These are phyloP conservation scores for Hydnomerulius pinastri DNA, from an alignment of 768 basidiomycete species.

Conservation along the genomic window DNA sequence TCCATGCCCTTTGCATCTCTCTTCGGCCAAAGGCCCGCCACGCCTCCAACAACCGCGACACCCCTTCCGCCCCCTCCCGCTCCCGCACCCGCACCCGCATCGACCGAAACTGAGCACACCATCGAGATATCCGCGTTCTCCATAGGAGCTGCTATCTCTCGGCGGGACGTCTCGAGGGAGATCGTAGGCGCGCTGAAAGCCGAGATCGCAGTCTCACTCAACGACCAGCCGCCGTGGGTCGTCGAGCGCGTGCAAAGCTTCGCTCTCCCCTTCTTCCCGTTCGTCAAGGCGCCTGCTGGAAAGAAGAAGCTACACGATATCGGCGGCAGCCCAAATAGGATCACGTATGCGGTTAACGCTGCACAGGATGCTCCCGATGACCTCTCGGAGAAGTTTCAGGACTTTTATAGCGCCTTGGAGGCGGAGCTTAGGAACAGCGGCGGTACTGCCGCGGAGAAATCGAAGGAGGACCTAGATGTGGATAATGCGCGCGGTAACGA, in stretches of 20 bases:
- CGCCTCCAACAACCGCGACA: constrained; percentile 31
- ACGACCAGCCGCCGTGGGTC: constrained; percentile 55
- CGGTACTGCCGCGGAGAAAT: constrained; percentile 13
- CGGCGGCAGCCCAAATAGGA: constrained; percentile 21
- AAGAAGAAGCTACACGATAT: constrained; percentile 36
- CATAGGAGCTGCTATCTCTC: constrained; percentile 52
- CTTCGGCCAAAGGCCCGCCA: constrained; percentile 52
- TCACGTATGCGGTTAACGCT: constrained; percentile 42
- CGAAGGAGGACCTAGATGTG: constrained; percentile 6
- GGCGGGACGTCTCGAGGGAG: constrained; percentile 53
- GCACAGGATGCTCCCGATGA: constrained; percentile 52
- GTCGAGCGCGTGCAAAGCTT: constrained; percentile 60
- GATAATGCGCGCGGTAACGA: constrained; percentile 18
- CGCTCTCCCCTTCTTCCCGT: constrained; percentile 56
- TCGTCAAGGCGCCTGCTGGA: constrained; percentile 41
- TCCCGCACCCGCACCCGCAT: constrained; percentile 24
- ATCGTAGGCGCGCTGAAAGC: constrained; percentile 54
- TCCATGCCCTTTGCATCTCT: constrained; percentile 79
- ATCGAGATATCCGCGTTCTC: constrained; percentile 65
- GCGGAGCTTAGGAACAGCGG: constrained; percentile 51
- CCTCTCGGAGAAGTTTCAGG: constrained; percentile 58
- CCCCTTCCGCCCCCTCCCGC: constrained; percentile 28
- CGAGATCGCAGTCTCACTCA: constrained; percentile 55
- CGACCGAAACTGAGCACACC: constrained; percentile 36
- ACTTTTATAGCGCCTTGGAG: constrained; percentile 68